Evolutionary conservation across 192 early-diverging fungal genomes (phyloP).

Genomic region (Entomortierella chlamydospora): DNA sequence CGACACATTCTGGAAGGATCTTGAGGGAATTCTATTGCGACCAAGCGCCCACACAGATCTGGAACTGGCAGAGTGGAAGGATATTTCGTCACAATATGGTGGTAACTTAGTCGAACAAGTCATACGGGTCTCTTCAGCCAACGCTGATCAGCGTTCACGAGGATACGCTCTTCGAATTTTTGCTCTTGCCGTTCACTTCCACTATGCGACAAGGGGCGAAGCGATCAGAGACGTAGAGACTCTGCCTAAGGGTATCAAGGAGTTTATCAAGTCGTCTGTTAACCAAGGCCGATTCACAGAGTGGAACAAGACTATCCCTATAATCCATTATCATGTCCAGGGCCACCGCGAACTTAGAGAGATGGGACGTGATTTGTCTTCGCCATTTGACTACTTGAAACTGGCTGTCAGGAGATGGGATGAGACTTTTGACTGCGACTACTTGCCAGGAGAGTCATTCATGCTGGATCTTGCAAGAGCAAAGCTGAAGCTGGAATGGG

Average conservation of each 20-base stretch:
- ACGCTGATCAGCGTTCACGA: conserved; percentile 29
- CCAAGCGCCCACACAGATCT: conserved; percentile 20
- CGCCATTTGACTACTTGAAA: conserved; percentile 33
- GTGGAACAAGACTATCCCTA: conserved; percentile 38
- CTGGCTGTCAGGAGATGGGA: conserved; percentile 44
- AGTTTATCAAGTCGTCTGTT: conserved; percentile 17
- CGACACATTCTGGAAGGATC: conserved; percentile 56
- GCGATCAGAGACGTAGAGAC: conserved; percentile 4
- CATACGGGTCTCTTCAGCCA: conserved; percentile 7
- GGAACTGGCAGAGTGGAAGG: conserved; percentile 23
- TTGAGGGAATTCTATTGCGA: conserved; percentile 47
- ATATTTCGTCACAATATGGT: conserved; percentile 11
- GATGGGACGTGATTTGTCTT: not conserved
- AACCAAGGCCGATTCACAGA: conserved; percentile 20
- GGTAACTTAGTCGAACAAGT: conserved; percentile 17
- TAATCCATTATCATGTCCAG: conserved; percentile 31
- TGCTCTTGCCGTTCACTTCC: conserved; percentile 42
- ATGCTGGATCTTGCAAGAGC: conserved; percentile 38
- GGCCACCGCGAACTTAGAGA: conserved; percentile 28
- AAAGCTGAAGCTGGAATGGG: conserved; percentile 33
- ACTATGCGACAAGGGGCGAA: conserved; percentile 1
- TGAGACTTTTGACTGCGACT: conserved; percentile 33
- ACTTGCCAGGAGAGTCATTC: conserved; percentile 41
- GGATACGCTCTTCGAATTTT: conserved; percentile 40
- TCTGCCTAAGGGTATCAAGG: conserved; percentile 35